These are phyloP conservation scores for Linum tenue DNA, from an alignment of 345 rosid species.

Conservation along the genomic window DNA sequence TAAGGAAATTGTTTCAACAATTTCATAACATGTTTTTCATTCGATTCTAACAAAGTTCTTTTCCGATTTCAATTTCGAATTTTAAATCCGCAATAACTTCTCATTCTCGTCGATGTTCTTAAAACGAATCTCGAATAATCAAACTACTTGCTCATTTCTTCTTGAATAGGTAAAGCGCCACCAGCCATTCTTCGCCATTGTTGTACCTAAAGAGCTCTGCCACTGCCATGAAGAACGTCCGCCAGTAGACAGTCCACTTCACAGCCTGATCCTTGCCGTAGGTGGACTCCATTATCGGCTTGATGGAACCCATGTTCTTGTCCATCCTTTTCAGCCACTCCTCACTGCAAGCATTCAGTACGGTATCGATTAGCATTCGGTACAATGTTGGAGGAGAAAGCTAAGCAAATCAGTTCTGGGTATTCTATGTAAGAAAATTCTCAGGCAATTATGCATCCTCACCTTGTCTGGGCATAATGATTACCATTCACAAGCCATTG, in stretches of 20 bases:
- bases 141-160: slow-evolving; percentile 39
- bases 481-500: slow-evolving; percentile 85
- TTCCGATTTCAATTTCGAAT: slow-evolving; percentile 56
- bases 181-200: slow-evolving; percentile 89
- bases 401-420: too few species aligned
- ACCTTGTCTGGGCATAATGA: slow-evolving; percentile 82
- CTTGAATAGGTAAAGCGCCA: slow-evolving; percentile 59
- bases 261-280: slow-evolving; percentile 69
- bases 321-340: slow-evolving; percentile 93
- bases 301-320: slow-evolving; percentile 32
- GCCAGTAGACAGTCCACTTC: slow-evolving; percentile 86
- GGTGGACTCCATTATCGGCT: slow-evolving; percentile 63
- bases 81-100: slow-evolving; percentile 56
- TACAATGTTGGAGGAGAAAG: too few species aligned
- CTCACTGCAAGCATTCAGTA: slow-evolving; percentile 35
- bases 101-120: slow-evolving; percentile 80
- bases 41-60: too few species aligned
- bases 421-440: neutral
- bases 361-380: neutral
- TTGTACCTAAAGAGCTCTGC: slow-evolving; percentile 82
- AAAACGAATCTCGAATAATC: slow-evolving; percentile 12
- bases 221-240: slow-evolving; percentile 72
- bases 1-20: too few species aligned
- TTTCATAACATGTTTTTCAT: too few species aligned
- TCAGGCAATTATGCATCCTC: neutral